Percentiles rank a stretch among this genome's conserved stretches.
phyloP scores from a whole-genome alignment of 495 filamentous ascomycete species.

The Neurospora sp. region DNA sequence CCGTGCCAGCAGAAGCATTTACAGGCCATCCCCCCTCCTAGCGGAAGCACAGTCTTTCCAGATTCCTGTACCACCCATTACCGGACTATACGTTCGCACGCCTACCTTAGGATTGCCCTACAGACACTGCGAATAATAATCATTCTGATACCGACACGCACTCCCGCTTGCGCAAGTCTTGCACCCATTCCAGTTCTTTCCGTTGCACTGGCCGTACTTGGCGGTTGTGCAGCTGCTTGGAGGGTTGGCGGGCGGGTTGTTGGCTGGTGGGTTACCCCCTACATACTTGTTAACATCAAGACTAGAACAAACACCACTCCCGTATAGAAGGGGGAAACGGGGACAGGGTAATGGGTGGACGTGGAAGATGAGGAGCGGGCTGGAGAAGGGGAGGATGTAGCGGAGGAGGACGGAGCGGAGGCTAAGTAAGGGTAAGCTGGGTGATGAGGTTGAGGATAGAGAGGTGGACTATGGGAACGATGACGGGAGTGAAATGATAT shows the following conservation, averaged over 20 bases:
- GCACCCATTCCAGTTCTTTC: conserved; percentile 35
- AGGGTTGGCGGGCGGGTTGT: neutral
- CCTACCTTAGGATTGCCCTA: conserved; percentile 2
- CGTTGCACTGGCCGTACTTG: conserved; percentile 39
- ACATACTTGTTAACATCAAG: neutral
- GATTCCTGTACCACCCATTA: neutral
- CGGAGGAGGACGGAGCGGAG: neutral
- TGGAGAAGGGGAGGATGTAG: neutral
- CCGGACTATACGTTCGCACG: neutral
- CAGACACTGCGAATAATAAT: conserved; percentile 39
- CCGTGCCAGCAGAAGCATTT: neutral
- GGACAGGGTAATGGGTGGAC: neutral
- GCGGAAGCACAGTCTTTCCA: neutral
- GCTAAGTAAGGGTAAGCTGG: neutral
- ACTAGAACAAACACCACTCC: neutral
- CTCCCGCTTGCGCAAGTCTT: conserved; percentile 31
- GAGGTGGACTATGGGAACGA: neutral
- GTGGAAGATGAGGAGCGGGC: neutral
- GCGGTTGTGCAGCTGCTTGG: conserved; percentile 14
- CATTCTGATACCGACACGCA: conserved; percentile 34
- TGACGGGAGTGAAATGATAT: neutral
- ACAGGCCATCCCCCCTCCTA: neutral
- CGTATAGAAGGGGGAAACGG: neutral
- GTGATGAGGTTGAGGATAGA: neutral
- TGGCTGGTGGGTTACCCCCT: neutral